Conservation (phyloP, 331 rosid species). For the Pyracantha coccinea region DNA sequence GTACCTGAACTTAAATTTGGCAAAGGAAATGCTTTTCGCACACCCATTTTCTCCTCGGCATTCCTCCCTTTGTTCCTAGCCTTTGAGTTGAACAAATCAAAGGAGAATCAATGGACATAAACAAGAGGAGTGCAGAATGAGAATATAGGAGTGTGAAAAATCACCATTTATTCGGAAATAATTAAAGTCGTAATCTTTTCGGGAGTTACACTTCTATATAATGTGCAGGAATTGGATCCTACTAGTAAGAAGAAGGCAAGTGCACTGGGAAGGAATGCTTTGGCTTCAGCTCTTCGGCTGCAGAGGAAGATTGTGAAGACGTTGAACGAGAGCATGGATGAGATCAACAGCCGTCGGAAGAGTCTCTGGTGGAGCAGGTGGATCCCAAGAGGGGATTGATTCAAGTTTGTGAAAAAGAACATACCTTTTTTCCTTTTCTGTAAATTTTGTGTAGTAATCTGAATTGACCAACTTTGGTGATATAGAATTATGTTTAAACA, state of each 20-base stretch:
- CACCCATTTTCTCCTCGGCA: neutral
- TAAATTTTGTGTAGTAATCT: too few species aligned
- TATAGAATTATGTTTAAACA: too few species aligned
- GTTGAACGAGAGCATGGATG: conserved; percentile 86
- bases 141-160: neutral
- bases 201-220: neutral
- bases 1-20: conserved; percentile 10
- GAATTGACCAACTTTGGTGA: too few species aligned
- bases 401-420: conserved; percentile 9
- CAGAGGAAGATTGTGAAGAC: conserved; percentile 71
- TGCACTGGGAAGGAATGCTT: conserved; percentile 62
- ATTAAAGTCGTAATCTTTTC: neutral
- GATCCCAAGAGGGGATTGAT: conserved; percentile 93
- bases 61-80: neutral
- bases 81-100: neutral
- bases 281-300: conserved; percentile 75
- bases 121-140: neutral
- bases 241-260: conserved; percentile 47
- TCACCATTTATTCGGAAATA: neutral
- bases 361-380: conserved; percentile 98
- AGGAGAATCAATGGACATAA: neutral
- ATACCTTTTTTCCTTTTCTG: too few species aligned
- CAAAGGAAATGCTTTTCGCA: neutral
- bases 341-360: conserved; percentile 58
- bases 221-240: conserved; percentile 62